These are phyloP conservation scores for Nakazawaea wyomingensis DNA, from an alignment of 805 yeast species.

Conservation along the genomic window DNA sequence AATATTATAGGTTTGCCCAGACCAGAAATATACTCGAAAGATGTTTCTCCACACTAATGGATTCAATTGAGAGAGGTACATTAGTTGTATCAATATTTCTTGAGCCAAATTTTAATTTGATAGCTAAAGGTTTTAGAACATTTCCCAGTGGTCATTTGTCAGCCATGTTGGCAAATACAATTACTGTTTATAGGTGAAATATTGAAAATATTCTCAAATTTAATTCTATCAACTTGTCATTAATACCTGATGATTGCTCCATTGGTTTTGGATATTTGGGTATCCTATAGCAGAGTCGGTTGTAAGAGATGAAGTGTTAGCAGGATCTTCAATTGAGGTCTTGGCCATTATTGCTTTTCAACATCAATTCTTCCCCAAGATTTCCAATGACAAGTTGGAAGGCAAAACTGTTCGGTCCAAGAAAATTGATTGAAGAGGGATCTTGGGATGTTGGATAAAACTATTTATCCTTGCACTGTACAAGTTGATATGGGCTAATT, in stretches of 20 bases:
- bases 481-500: too few relatives aligned
- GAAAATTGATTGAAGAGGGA: conserved; percentile 25
- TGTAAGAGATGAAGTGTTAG: conserved; percentile 38
- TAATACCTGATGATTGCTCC: conserved; percentile 31
- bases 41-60: conserved; percentile 36
- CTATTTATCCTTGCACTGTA: too few relatives aligned
- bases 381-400: conserved; percentile 19
- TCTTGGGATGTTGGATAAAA: neutral
- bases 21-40: conserved; percentile 49
- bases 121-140: conserved; percentile 50
- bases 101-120: conserved; percentile 25
- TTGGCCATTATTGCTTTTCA: conserved; percentile 30
- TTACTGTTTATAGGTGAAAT: conserved; percentile 30
- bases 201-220: conserved; percentile 29
- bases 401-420: conserved; percentile 41
- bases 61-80: conserved; percentile 27
- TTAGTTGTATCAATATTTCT: conserved; percentile 45
- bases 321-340: conserved; percentile 35
- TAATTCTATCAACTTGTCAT: conserved; percentile 30
- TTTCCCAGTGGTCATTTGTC: conserved; percentile 58
- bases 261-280: conserved; percentile 26
- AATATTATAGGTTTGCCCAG: conserved; percentile 44
- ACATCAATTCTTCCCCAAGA: conserved; percentile 35
- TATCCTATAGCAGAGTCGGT: conserved; percentile 39
- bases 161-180: conserved; percentile 39